phyloP scores from a whole-genome alignment of 306 rosid species.

The Prosopis cineraria region DNA sequence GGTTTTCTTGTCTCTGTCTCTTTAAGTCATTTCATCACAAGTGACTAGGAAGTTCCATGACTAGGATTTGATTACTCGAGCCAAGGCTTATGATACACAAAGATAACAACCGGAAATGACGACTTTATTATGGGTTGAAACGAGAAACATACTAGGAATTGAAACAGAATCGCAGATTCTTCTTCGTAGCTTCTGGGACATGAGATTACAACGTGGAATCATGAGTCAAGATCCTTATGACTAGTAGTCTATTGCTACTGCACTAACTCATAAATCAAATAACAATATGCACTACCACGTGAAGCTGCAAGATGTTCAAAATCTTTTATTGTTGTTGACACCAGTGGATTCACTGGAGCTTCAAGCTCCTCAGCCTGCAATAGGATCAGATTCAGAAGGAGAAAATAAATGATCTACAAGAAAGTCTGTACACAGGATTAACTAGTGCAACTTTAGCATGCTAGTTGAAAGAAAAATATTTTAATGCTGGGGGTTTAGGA shows the following conservation, averaged over 20 bases:
- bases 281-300: constrained; percentile 11
- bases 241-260: constrained; percentile 16
- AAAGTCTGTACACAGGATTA: not conserved
- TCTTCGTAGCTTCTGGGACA: constrained; percentile 32
- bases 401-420: not conserved
- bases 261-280: constrained; percentile 34
- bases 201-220: constrained; percentile 40
- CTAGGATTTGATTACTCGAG: not conserved
- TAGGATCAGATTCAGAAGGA: constrained; percentile 12
- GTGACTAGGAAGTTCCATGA: not conserved
- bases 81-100: not conserved
- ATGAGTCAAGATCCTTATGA: constrained; percentile 43
- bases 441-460: not conserved
- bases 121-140: constrained; percentile 35
- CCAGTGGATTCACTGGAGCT: constrained; percentile 49
- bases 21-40: not conserved
- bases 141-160: not conserved
- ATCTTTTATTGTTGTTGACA: constrained; percentile 32
- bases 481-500: too few relatives aligned
- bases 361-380: constrained; percentile 75
- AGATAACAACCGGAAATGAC: constrained; percentile 19
- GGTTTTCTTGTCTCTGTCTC: not conserved
- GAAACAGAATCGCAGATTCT: constrained; percentile 36
- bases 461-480: not conserved
- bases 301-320: constrained; percentile 22